Evolutionary conservation across 345 rosid genomes (phyloP).

Genomic region (Erucastrum elatum): DNA sequence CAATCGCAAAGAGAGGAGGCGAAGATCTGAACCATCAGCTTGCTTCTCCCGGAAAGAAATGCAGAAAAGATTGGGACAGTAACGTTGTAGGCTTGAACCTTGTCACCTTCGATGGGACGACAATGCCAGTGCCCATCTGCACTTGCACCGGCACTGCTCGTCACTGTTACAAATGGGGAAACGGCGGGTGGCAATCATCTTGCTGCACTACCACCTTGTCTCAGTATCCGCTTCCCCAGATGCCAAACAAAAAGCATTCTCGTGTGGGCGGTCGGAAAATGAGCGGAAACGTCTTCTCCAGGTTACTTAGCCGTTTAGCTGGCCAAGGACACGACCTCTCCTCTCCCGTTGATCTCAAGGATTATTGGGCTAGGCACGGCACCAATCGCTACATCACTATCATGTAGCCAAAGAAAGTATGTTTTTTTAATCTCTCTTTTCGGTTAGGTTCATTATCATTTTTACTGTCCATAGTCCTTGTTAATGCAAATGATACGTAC

Average conservation of each 20-base stretch:
- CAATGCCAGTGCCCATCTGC: constrained; percentile 82
- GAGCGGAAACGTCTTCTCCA: constrained; percentile 83
- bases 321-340: constrained; percentile 67
- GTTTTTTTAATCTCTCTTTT: background rate
- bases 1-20: constrained; percentile 48
- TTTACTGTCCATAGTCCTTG: constrained; percentile 11
- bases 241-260: constrained; percentile 86
- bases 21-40: constrained; percentile 63
- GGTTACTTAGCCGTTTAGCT: constrained; percentile 73
- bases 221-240: constrained; percentile 75
- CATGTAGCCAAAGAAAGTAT: constrained; percentile 49
- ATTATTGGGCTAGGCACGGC: constrained; percentile 92
- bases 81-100: constrained; percentile 64
- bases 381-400: constrained; percentile 94
- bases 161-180: constrained; percentile 97
- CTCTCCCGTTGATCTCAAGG: constrained; percentile 72
- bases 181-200: constrained; percentile 98
- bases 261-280: constrained; percentile 92
- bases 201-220: constrained; percentile 92
- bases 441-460: constrained; percentile 1
- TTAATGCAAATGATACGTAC: constrained; percentile 20
- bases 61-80: constrained; percentile 66
- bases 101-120: constrained; percentile 61
- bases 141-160: constrained; percentile 78
- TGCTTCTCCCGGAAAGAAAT: constrained; percentile 56